Percentiles rank a stretch among this genome's conserved stretches.
phyloP scores from a whole-genome alignment of 371 early-diverging fungal species.

The Dichotomocladium elegans region DNA sequence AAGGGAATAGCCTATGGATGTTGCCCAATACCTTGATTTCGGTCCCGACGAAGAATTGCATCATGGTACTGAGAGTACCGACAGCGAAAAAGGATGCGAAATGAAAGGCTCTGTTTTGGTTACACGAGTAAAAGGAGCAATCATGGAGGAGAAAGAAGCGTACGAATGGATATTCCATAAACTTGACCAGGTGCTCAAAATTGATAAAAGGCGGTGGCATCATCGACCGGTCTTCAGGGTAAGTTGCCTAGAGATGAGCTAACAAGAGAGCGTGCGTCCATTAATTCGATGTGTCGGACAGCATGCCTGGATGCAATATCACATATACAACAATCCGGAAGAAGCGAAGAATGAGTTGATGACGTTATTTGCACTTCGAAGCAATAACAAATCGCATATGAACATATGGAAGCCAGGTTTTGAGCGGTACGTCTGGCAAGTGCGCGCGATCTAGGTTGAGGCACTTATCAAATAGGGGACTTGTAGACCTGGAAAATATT shows the following conservation, averaged over 20 bases:
- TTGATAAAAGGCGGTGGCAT: constrained; percentile 64
- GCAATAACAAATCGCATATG: constrained; percentile 46
- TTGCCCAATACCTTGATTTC: background rate
- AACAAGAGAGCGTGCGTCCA: no score
- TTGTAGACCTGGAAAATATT: constrained; percentile 61
- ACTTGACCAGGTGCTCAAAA: constrained; percentile 39
- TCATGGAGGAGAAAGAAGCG: constrained; percentile 11
- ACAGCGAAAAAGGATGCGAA: background rate
- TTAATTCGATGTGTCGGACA: constrained; percentile 8
- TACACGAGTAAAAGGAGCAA: background rate
- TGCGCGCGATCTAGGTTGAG: background rate
- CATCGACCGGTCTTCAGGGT: constrained; percentile 67
- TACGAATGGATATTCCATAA: constrained; percentile 45
- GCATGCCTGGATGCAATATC: constrained; percentile 62
- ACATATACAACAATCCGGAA: constrained; percentile 50
- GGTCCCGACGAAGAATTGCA: background rate
- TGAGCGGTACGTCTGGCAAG: constrained; percentile 50
- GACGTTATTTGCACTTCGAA: constrained; percentile 53
- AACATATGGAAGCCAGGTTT: constrained; percentile 73
- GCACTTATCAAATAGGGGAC: background rate
- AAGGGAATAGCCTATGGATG: constrained; percentile 3
- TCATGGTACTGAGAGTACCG: background rate
- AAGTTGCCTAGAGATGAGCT: constrained; percentile 6
- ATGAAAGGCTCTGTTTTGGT: background rate
- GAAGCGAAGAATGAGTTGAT: constrained; percentile 55